phyloP scores from a whole-genome alignment of 805 yeast species.

The Saturnispora ahearnii region DNA sequence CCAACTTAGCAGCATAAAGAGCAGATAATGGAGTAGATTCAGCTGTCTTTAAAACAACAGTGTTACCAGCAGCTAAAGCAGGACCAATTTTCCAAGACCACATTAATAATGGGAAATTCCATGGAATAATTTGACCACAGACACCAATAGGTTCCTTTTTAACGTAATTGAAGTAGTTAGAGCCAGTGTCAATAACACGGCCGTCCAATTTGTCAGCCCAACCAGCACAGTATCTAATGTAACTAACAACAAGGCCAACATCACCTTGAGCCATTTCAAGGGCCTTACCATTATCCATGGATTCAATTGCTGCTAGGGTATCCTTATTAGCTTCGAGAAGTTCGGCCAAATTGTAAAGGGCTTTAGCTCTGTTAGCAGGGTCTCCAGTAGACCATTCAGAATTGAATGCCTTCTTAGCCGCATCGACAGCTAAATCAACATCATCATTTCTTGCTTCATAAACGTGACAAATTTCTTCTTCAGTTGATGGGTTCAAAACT shows the following conservation, averaged over 20 bases:
- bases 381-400: slow-evolving; percentile 57
- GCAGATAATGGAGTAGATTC: slow-evolving; percentile 85
- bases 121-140: slow-evolving; percentile 91
- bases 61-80: slow-evolving; percentile 84
- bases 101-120: slow-evolving; percentile 95
- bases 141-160: slow-evolving; percentile 90
- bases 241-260: slow-evolving; percentile 57
- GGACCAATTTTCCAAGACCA: slow-evolving; percentile 94
- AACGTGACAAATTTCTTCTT: slow-evolving; percentile 57
- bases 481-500: slow-evolving; percentile 61
- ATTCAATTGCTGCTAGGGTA: slow-evolving; percentile 68
- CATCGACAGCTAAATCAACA: slow-evolving; percentile 76
- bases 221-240: slow-evolving; percentile 81
- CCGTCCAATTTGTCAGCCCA: slow-evolving; percentile 86
- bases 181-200: slow-evolving; percentile 64
- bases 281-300: slow-evolving; percentile 87
- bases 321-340: slow-evolving; percentile 65
- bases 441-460: slow-evolving; percentile 74
- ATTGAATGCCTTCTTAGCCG: slow-evolving; percentile 73
- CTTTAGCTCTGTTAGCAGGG: slow-evolving; percentile 58
- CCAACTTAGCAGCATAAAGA: slow-evolving; percentile 51
- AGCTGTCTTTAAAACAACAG: slow-evolving; percentile 81
- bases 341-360: slow-evolving; percentile 66
- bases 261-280: slow-evolving; percentile 64
- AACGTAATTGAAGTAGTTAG: slow-evolving; percentile 65